Evolutionary conservation across 2,329 filamentous ascomycete species (phyloP).

Genomic region (Parascedosporium putredinis): DNA sequence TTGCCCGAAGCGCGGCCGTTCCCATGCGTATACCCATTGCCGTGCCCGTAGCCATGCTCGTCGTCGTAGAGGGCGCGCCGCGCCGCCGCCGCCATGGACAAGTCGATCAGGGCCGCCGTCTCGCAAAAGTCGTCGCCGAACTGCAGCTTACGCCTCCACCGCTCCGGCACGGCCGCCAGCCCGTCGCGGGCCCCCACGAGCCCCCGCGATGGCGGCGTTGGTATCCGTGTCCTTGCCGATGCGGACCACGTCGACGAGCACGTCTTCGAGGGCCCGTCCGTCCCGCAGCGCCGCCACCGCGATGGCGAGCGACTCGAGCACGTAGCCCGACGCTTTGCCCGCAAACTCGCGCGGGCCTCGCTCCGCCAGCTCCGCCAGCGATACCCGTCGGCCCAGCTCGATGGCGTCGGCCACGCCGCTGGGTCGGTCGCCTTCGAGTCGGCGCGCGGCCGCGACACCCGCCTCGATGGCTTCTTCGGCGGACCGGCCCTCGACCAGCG

Average conservation of each 20-base stretch:
- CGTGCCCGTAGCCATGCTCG: background rate
- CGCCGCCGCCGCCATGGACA: background rate
- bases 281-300: constrained; percentile 33
- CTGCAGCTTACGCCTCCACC: constrained; percentile 29
- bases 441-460: constrained; percentile 15
- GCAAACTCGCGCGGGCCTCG: constrained; percentile 21
- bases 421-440: constrained; percentile 14
- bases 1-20: too few species aligned
- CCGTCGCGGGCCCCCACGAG: constrained; percentile 34
- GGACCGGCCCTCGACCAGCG: constrained; percentile 18
- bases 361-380: constrained; percentile 19
- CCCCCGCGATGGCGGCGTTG: constrained; percentile 34
- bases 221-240: constrained; percentile 36
- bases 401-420: constrained; percentile 15
- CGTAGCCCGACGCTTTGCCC: constrained; percentile 26
- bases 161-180: constrained; percentile 25
- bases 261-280: constrained; percentile 26
- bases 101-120: constrained; percentile 9
- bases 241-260: constrained; percentile 33
- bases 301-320: constrained; percentile 30
- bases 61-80: too few species aligned
- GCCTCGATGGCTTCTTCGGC: constrained; percentile 19
- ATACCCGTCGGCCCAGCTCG: constrained; percentile 17
- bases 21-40: too few species aligned
- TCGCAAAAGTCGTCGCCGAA: constrained; percentile 26